Evolutionary conservation across 352 stramenopile species (phyloP).

Genomic region (Phytophthora chlamydospora): DNA sequence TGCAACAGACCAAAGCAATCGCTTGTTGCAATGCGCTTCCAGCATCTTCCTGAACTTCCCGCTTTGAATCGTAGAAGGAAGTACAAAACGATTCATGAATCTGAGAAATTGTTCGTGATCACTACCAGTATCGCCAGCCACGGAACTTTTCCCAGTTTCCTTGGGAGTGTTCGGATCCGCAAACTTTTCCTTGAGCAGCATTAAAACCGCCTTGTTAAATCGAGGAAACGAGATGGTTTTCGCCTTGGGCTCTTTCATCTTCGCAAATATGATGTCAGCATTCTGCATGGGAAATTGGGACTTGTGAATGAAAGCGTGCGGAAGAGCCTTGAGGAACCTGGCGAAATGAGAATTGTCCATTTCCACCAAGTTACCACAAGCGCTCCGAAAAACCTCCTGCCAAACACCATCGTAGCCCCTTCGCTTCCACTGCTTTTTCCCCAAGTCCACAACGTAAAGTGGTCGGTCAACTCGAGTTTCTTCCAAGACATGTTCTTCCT

Average conservation of each 20-base stretch:
- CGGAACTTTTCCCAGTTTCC: slow-evolving; percentile 1
- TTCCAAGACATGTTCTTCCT: not conserved
- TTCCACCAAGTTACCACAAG: slow-evolving; percentile 48
- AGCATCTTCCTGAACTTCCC: slow-evolving; percentile 65
- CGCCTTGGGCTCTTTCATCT: slow-evolving; percentile 79
- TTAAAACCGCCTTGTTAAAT: slow-evolving; percentile 68
- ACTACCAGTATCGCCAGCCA: slow-evolving; percentile 7
- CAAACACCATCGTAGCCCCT: slow-evolving; percentile 70
- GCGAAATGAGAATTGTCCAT: slow-evolving; percentile 76
- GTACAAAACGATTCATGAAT: slow-evolving; percentile 74
- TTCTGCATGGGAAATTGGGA: slow-evolving; percentile 60
- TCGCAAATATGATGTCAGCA: slow-evolving; percentile 68
- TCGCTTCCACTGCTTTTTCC: slow-evolving; percentile 49
- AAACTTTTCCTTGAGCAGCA: slow-evolving; percentile 74
- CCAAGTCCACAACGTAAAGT: slow-evolving; percentile 45
- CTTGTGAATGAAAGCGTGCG: slow-evolving; percentile 65
- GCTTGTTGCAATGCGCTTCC: slow-evolving; percentile 38
- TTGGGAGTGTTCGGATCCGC: slow-evolving; percentile 1
- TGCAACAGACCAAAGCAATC: slow-evolving; percentile 54
- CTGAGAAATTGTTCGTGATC: slow-evolving; percentile 51
- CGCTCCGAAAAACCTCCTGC: slow-evolving; percentile 67
- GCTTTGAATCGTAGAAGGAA: slow-evolving; percentile 59
- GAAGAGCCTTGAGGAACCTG: slow-evolving; percentile 67
- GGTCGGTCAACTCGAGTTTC: slow-evolving; percentile 43
- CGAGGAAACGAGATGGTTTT: slow-evolving; percentile 60